Evolutionary conservation across 441 rosid species (phyloP), one percentile per base, ranked within the genome.

Genomic region (Mallotus repandus): DNA sequence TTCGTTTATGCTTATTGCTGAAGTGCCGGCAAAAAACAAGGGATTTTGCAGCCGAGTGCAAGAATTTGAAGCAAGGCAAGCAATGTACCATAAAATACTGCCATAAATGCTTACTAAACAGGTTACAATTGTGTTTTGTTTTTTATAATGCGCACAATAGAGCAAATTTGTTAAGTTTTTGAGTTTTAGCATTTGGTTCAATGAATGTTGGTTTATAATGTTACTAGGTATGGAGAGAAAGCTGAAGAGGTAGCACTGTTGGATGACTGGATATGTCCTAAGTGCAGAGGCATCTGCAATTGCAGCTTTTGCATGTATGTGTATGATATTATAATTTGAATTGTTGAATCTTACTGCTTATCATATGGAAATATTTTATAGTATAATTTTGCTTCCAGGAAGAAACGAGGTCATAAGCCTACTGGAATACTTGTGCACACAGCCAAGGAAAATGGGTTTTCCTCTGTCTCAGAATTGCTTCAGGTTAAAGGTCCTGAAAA

Each of bases 1-100:
- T 22, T 60, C 7, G 13, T 41, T 35, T 73, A 46, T 56, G 18
- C 69, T 53, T 49, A 77, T 77, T 69, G 59, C 74, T 80, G 58
- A 32, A 94, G 98, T 92, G 97, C 82, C 94, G 97, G 32, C 97
- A 92, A 84, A 94, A 89, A 78, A 89, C 94, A 9, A 81, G 78
- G 81, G 89, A 81, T 78, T 81, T 90, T 56, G 22, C 65, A 43
- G 97, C 96, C 2, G 50, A 76, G 0, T 94, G 98, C 76, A 88
- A 85, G 68, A 83, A 75, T 77, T 52, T 65, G 79, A 87, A 82
- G 53, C 77, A 53, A 60, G 61, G 69, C 62, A 89, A 84, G 79
- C 85, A 54, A 56, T 94, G 98, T 65, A 22, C 82, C 8, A 78
- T 87, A 63, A 85, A 75, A 8, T 89, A 74, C 64, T 92, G 97